These are phyloP conservation scores for Penicillium manginii DNA, from an alignment of 495 filamentous ascomycete genomes.

Conservation along the genomic window DNA sequence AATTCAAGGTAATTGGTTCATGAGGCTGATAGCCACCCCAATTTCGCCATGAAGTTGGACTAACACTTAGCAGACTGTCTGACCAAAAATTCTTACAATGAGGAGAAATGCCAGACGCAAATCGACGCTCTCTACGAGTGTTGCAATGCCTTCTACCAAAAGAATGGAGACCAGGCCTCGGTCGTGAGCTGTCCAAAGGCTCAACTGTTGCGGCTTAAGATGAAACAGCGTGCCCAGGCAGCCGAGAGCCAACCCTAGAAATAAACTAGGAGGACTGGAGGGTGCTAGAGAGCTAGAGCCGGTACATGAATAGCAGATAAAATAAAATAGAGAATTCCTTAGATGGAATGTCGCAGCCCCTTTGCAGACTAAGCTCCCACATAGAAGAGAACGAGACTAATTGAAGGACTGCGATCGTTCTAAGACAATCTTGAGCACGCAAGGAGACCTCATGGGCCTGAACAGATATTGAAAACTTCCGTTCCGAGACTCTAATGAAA, in stretches of 20 bases:
- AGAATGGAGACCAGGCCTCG: slow-evolving; percentile 74
- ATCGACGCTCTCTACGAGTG: slow-evolving; percentile 96
- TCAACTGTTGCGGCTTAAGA: slow-evolving; percentile 75
- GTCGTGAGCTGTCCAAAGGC: slow-evolving; percentile 87
- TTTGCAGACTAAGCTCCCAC: slow-evolving; percentile 58
- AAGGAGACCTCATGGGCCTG: slow-evolving; percentile 81
- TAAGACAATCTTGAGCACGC: slow-evolving; percentile 99
- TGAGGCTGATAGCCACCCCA: not conserved
- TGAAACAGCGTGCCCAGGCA: slow-evolving; percentile 74
- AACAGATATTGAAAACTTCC: slow-evolving; percentile 91
- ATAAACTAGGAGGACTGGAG: not conserved
- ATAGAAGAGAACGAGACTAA: slow-evolving; percentile 60
- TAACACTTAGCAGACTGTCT: slow-evolving; percentile 68
- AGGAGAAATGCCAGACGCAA: slow-evolving; percentile 78
- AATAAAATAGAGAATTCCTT: slow-evolving; percentile 9
- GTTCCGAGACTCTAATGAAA: slow-evolving; percentile 99
- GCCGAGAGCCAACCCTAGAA: slow-evolving; percentile 14
- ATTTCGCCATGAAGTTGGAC: not conserved
- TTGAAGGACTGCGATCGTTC: slow-evolving; percentile 72
- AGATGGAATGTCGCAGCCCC: slow-evolving; percentile 52
- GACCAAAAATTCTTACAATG: slow-evolving; percentile 80
- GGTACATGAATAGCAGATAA: slow-evolving; percentile 12
- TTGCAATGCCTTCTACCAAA: slow-evolving; percentile 85
- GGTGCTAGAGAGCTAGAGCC: not conserved
- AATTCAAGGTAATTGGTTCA: slow-evolving; percentile 69